Conservation (phyloP, 371 early-diverging fungal species). For the Mortierella polycephala region DNA sequence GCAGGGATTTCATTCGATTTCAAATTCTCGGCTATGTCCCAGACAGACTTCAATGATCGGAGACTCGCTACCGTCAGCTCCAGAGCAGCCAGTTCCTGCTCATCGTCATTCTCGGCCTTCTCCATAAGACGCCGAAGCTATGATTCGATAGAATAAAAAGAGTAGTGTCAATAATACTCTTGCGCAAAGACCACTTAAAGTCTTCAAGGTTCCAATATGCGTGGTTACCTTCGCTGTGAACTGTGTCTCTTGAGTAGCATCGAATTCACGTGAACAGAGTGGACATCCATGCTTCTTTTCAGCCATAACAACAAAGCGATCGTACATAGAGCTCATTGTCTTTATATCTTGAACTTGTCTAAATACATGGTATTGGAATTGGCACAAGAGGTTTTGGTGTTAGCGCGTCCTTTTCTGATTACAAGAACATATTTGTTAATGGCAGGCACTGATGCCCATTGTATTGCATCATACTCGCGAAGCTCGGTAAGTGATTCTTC, state of each 20-base stretch:
- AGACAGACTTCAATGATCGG: slow-evolving; percentile 31
- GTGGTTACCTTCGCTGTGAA: slow-evolving; percentile 36
- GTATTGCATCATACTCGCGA: slow-evolving; percentile 36
- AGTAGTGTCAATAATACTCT: background rate
- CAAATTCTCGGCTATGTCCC: slow-evolving; percentile 24
- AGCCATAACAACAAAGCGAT: slow-evolving; percentile 56
- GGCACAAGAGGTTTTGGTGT: too few species aligned
- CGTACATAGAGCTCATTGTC: slow-evolving; percentile 49
- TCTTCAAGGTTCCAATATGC: background rate
- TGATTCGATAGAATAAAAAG: background rate
- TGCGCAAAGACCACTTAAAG: background rate
- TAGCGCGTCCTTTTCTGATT: too few species aligned
- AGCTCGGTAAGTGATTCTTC: slow-evolving; percentile 43
- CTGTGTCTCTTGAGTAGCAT: slow-evolving; percentile 46
- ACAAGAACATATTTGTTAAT: too few species aligned
- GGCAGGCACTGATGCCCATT: too few species aligned
- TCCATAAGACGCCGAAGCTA: slow-evolving; percentile 46
- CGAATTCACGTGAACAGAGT: slow-evolving; percentile 52
- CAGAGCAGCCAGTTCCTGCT: slow-evolving; percentile 40
- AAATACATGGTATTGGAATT: background rate
- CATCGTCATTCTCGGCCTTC: slow-evolving; percentile 45
- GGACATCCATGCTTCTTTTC: slow-evolving; percentile 53
- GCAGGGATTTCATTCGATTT: slow-evolving; percentile 30
- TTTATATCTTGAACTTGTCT: slow-evolving; percentile 42
- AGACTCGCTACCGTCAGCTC: slow-evolving; percentile 54